Percentiles rank a stretch among this genome's conserved stretches.
Conservation (phyloP, 345 rosid genomes). For the Ricinus communis region DNA sequence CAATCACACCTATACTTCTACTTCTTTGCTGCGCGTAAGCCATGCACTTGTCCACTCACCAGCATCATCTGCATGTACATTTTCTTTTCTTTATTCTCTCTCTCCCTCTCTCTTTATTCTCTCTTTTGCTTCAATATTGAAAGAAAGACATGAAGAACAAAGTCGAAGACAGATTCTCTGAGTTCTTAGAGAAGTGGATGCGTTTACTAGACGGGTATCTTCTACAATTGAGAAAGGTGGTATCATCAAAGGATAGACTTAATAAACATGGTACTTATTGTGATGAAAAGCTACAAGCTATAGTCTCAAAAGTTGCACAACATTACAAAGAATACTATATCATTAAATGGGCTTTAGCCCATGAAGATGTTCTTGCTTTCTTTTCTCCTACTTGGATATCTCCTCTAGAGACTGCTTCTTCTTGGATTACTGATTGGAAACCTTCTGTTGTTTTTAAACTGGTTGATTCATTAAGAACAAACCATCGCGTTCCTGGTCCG, state of each 20-base stretch:
- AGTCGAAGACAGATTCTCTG: constrained; percentile 46
- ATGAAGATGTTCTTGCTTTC: constrained; percentile 63
- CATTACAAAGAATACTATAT: constrained; percentile 80
- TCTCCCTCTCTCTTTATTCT: not conserved
- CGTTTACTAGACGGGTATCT: constrained; percentile 50
- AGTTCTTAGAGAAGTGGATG: constrained; percentile 62
- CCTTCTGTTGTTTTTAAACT: constrained; percentile 58
- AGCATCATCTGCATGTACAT: not conserved
- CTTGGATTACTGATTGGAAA: constrained; percentile 88
- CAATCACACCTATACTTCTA: constrained; percentile 5
- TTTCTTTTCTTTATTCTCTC: not conserved
- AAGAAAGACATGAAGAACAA: constrained; percentile 35
- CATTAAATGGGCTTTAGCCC: constrained; percentile 70
- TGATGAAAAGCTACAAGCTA: constrained; percentile 33
- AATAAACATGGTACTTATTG: not conserved
- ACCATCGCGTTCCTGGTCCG: constrained; percentile 19
- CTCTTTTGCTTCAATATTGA: too few relatives aligned
- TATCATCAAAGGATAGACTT: constrained; percentile 9
- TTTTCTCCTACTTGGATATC: constrained; percentile 59
- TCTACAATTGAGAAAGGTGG: constrained; percentile 32
- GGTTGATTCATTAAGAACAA: constrained; percentile 40
- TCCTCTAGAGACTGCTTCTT: constrained; percentile 59
- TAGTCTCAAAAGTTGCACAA: constrained; percentile 58
- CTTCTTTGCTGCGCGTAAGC: constrained; percentile 31
- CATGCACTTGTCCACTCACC: not conserved